phyloP scores from a whole-genome alignment of 257 asterid species.

The Solanum arcanum region DNA sequence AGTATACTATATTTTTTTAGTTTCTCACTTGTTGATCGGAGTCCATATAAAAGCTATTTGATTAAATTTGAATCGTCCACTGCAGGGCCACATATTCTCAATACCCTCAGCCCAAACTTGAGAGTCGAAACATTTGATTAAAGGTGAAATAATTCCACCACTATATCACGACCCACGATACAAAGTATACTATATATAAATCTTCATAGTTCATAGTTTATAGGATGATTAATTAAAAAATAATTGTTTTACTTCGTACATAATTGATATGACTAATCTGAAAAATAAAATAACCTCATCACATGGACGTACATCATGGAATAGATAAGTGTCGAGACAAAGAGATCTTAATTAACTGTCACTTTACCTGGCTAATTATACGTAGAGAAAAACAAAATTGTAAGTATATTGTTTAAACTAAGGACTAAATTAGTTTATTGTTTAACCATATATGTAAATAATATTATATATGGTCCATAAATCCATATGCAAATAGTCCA shows the following conservation, averaged over 20 bases:
- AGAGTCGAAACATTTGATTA: fast-evolving
- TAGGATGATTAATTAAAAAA: not conserved
- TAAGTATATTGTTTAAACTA: not conserved
- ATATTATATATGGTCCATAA: not conserved
- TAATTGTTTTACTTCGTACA: not conserved
- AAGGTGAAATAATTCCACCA: too few species aligned
- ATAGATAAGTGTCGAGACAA: not conserved
- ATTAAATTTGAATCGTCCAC: too few species aligned
- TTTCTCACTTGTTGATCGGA: too few species aligned
- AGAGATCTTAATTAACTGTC: not conserved
- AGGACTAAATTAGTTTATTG: not conserved
- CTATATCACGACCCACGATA: too few species aligned
- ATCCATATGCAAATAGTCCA: not conserved
- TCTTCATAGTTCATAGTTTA: not conserved
- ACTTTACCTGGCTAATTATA: not conserved
- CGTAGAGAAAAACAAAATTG: not conserved
- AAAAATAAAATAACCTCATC: not conserved
- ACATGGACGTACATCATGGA: not conserved
- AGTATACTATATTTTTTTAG: too few species aligned
- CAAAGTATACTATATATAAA: not conserved
- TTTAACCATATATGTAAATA: not conserved
- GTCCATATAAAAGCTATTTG: fast-evolving
- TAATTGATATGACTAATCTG: not conserved
- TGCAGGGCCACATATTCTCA: too few species aligned
- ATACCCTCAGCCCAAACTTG: too few species aligned